Evolutionary conservation across 2,329 filamentous ascomycete species (phyloP).

Genomic region (Pestalotiopsis sp.): DNA sequence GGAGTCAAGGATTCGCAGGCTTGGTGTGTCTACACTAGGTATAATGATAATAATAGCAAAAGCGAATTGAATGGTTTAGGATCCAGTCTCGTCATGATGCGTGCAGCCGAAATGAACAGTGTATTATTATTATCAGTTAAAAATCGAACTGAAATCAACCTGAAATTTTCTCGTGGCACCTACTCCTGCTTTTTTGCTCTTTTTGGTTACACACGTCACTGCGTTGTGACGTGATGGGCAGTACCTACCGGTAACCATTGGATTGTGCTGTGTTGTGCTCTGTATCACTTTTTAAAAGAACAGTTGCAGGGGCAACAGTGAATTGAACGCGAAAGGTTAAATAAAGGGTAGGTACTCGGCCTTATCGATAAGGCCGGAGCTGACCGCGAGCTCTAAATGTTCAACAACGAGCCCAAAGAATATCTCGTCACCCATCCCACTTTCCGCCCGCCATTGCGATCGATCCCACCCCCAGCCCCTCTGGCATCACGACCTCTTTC

Average conservation of each 20-base stretch:
- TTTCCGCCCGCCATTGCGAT: background rate
- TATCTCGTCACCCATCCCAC: conserved; percentile 1
- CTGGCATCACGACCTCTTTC: background rate
- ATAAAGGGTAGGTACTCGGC: background rate
- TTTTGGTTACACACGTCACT: background rate
- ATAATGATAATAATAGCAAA: background rate
- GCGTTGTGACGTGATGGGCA: background rate
- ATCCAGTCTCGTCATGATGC: background rate
- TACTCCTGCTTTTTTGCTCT: background rate
- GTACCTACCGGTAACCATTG: no score
- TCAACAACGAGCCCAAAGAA: conserved; percentile 1
- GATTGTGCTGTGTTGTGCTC: no score
- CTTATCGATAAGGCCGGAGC: conserved; percentile 8
- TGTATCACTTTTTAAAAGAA: no score
- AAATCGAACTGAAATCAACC: background rate
- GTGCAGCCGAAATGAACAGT: background rate
- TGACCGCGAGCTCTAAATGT: conserved; percentile 8
- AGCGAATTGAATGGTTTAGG: background rate
- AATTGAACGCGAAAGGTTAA: no score
- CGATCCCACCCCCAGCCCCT: background rate
- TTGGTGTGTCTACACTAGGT: conserved; percentile 36
- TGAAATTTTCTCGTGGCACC: background rate
- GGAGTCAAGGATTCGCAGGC: conserved; percentile 61
- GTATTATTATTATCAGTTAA: background rate
- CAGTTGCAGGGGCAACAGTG: no score